Evolutionary conservation across 2,329 filamentous ascomycete genomes (phyloP).

Genomic region (Bisporella sp.): DNA sequence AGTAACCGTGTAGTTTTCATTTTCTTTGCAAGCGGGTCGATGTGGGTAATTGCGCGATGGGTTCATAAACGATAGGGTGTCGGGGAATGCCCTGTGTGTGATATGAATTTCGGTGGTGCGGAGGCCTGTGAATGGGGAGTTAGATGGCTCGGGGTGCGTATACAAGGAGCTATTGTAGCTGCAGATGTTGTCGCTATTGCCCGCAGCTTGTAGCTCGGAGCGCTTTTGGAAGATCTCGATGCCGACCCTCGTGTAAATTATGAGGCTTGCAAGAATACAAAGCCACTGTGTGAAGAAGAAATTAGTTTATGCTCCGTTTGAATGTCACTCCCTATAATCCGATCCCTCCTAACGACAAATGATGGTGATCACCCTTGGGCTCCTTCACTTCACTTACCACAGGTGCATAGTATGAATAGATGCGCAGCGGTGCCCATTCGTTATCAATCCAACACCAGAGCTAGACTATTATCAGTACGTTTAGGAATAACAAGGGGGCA

Average conservation of each 20-base stretch:
- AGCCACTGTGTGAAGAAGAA: slow-evolving; percentile 39
- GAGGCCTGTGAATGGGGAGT: slow-evolving; percentile 18
- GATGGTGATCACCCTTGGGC: too few relatives aligned
- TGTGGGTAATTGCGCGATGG: slow-evolving; percentile 1
- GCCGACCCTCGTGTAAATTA: slow-evolving; percentile 60
- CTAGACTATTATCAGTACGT: slow-evolving; percentile 4
- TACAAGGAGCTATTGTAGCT: slow-evolving; percentile 28
- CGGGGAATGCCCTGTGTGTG: slow-evolving; percentile 1
- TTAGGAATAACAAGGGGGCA: not conserved
- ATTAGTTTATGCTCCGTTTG: too few relatives aligned
- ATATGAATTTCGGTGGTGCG: slow-evolving; percentile 21
- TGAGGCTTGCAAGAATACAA: slow-evolving; percentile 51
- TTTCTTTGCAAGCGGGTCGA: not conserved
- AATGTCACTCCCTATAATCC: too few relatives aligned
- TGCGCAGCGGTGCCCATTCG: slow-evolving; percentile 63
- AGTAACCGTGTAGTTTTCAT: not conserved
- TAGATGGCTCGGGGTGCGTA: slow-evolving; percentile 43
- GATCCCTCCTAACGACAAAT: too few relatives aligned
- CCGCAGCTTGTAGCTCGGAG: slow-evolving; percentile 48
- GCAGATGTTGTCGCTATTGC: slow-evolving; percentile 26
- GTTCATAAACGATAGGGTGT: not conserved
- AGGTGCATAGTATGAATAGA: slow-evolving; percentile 67
- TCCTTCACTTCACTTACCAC: slow-evolving; percentile 26
- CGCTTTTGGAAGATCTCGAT: slow-evolving; percentile 61
- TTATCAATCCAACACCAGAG: slow-evolving; percentile 75